phyloP scores from a whole-genome alignment of 164 flowering plant species.

The Brasenia schreberi region DNA sequence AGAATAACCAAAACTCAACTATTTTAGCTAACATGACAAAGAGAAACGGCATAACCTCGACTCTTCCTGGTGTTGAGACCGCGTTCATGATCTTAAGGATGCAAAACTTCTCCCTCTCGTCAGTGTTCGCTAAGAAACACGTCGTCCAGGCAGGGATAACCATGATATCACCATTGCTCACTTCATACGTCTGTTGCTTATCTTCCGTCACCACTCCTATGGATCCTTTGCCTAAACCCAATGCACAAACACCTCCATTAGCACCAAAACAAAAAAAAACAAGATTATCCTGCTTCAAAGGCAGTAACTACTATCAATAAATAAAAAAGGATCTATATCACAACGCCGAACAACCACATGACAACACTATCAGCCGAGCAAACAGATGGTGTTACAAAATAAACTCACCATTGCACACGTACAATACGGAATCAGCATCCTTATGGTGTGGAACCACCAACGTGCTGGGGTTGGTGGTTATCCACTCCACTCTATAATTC shows the following conservation, averaged over 20 bases:
- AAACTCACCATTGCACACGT: constrained; percentile 1
- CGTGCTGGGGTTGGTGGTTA: constrained; percentile 5
- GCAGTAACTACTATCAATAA: background rate
- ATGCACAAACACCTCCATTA: background rate
- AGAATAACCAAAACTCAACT: background rate
- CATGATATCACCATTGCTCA: constrained; percentile 13
- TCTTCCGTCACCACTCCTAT: constrained; percentile 4
- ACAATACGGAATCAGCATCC: constrained; percentile 7
- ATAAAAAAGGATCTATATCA: background rate
- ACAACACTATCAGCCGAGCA: background rate
- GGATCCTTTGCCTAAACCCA: constrained; percentile 9
- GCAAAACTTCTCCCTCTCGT: constrained; percentile 10
- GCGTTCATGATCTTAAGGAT: constrained; percentile 8
- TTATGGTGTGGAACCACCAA: constrained; percentile 5
- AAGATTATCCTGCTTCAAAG: background rate
- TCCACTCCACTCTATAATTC: constrained; percentile 2
- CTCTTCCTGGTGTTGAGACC: constrained; percentile 5
- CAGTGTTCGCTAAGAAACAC: constrained; percentile 6
- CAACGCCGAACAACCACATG: background rate
- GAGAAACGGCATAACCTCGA: constrained; percentile 5
- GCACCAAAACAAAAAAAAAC: background rate
- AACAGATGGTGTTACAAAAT: background rate
- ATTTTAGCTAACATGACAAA: background rate
- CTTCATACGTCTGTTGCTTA: constrained; percentile 7
- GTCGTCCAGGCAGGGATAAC: constrained; percentile 10